phyloP scores from a whole-genome alignment of 2,329 filamentous ascomycete species.

The Microdochium bolleyi region DNA sequence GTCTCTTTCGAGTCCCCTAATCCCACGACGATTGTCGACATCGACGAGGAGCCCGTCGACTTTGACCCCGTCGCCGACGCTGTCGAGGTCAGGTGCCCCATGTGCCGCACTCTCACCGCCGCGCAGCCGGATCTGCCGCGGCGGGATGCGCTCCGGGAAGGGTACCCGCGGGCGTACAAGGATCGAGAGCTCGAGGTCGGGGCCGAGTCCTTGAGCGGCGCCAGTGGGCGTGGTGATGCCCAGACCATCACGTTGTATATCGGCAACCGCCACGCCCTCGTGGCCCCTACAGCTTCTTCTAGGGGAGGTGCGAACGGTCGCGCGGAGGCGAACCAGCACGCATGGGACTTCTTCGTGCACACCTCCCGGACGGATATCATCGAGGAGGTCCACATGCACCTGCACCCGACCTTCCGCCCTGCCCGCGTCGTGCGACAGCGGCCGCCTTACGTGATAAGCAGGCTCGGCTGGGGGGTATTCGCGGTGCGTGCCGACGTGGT shows the following conservation, averaged over 20 bases:
- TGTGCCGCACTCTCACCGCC: slow-evolving; percentile 31
- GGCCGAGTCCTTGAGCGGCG: slow-evolving; percentile 8
- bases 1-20: slow-evolving; percentile 23
- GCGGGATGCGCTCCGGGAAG: slow-evolving; percentile 16
- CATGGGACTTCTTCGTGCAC: slow-evolving; percentile 37
- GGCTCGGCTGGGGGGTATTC: slow-evolving; percentile 33
- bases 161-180: slow-evolving; percentile 25
- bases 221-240: slow-evolving; percentile 13
- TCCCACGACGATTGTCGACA: slow-evolving; percentile 25
- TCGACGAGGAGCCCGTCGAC: slow-evolving; percentile 22
- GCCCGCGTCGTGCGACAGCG: slow-evolving; percentile 20
- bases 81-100: slow-evolving; percentile 33
- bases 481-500: slow-evolving; percentile 27
- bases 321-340: slow-evolving; percentile 24
- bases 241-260: slow-evolving; percentile 33
- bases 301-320: too few relatives aligned
- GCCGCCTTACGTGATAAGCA: slow-evolving; percentile 28
- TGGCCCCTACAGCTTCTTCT: slow-evolving; percentile 10
- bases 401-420: slow-evolving; percentile 33
- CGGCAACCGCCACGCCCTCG: slow-evolving; percentile 28
- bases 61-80: slow-evolving; percentile 10
- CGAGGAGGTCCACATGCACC: slow-evolving; percentile 28
- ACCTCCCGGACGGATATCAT: slow-evolving; percentile 32
- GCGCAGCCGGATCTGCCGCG: slow-evolving; percentile 18
- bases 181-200: slow-evolving; percentile 25